Conservation (phyloP, 352 stramenopile species). For the Globisporangium cystogenes region DNA sequence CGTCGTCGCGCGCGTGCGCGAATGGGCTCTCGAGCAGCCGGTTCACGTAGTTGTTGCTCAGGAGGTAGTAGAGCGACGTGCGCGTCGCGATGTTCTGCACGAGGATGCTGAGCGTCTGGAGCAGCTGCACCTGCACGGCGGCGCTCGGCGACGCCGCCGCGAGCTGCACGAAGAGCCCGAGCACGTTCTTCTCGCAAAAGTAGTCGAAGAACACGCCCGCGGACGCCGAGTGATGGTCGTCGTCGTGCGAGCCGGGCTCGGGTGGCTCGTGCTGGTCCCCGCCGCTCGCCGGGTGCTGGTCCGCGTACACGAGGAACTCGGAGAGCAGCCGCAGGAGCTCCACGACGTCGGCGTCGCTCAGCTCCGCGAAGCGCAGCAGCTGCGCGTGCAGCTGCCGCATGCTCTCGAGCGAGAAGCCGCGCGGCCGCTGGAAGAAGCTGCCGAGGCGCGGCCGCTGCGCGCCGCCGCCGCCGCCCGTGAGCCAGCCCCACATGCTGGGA, state of each 20-base stretch:
- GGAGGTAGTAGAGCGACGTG: conserved; percentile 92
- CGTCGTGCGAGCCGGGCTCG: neutral
- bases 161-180: conserved; percentile 87
- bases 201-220: conserved; percentile 91
- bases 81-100: conserved; percentile 88
- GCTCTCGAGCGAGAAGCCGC: conserved; percentile 62
- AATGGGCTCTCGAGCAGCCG: conserved; percentile 85
- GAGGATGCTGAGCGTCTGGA: conserved; percentile 91
- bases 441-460: conserved; percentile 9
- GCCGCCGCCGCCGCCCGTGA: conserved; percentile 19
- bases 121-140: conserved; percentile 88
- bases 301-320: conserved; percentile 87
- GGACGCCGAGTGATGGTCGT: conserved; percentile 15
- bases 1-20: conserved; percentile 58
- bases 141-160: conserved; percentile 44
- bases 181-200: conserved; percentile 96
- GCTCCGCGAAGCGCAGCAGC: conserved; percentile 40
- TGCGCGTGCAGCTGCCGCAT: conserved; percentile 76
- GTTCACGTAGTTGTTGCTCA: conserved; percentile 96
- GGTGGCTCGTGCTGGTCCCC: conserved; percentile 7
- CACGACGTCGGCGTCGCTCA: conserved; percentile 72
- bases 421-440: conserved; percentile 16
- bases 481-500: conserved; percentile 43
- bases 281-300: conserved; percentile 43
- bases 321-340: conserved; percentile 75